Evolutionary conservation across 495 filamentous ascomycete species (phyloP).

Genomic region (Talaromyces nanjingensis): DNA sequence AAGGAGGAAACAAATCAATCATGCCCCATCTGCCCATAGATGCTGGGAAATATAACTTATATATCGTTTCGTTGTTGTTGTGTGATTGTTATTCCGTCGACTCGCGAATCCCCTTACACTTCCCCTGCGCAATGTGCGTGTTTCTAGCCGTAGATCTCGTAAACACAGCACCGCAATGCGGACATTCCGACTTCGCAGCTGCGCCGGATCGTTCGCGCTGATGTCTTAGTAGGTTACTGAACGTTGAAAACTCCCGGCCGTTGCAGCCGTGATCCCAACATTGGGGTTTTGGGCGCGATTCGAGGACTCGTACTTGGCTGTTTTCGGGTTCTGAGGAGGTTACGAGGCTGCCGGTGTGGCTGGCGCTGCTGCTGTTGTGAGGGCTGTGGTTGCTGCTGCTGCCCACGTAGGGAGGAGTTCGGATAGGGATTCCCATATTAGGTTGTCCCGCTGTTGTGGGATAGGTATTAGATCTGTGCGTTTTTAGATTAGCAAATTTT

Average conservation of each 20-base stretch:
- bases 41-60: too few relatives aligned
- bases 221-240: slow-evolving; percentile 87
- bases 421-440: slow-evolving; percentile 22
- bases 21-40: too few relatives aligned
- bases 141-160: slow-evolving; percentile 87
- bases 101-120: slow-evolving; percentile 58
- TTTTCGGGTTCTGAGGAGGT: slow-evolving; percentile 33
- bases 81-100: neutral
- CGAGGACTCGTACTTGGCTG: slow-evolving; percentile 60
- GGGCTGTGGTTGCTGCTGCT: slow-evolving; percentile 16
- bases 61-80: neutral
- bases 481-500: neutral
- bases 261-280: slow-evolving; percentile 97
- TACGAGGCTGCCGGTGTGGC: neutral
- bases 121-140: slow-evolving; percentile 81
- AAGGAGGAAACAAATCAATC: too few relatives aligned
- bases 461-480: slow-evolving; percentile 16
- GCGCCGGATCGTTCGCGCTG: slow-evolving; percentile 92
- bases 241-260: slow-evolving; percentile 87
- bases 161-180: slow-evolving; percentile 84
- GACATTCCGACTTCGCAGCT: slow-evolving; percentile 77
- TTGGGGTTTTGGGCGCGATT: slow-evolving; percentile 76
- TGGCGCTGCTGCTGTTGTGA: slow-evolving; percentile 4
- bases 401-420: slow-evolving; percentile 19
- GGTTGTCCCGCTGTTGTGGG: slow-evolving; percentile 20